Base-by-base conservation (phyloP, 257 asterid genomes). In the Scutellaria galericulata region DNA sequence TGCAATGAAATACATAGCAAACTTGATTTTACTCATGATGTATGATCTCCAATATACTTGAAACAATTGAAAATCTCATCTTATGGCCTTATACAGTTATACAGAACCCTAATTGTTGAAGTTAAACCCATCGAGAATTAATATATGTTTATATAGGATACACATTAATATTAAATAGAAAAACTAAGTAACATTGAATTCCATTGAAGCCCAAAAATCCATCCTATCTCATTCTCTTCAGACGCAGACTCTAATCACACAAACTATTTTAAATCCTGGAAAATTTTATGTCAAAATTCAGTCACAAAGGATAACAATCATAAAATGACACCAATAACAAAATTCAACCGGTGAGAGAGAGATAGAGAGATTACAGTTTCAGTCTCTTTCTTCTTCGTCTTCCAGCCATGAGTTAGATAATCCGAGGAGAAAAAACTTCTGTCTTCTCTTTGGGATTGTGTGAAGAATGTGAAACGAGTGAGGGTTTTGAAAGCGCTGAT, bases 371-470 rank as follows among this genome's bases (percentile, higher is more conserved):
- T 84, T 65, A 87, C 96, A 74, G 70, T 77, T 77, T 83, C 78
- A 85, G 37, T 31, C 37, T 63, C 69, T 75, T 84, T 57, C 84
- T 85, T 51, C 86, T 68, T 69, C 86, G 80, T 14, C 88, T 75
- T 7, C 84, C 89, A 61, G 87, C 83, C 93, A 85, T 87, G 67
- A 62, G 53, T 45, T 47, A 11, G 9, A 50, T 31, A 4, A 31
- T 31, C 3, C 37, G 37, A 31, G 37, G 5, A 31, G 37, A 31
- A 31, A 31, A 31, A 31, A 3, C 37, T 4, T 31, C 27, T n/a
- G 37, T 31, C 5, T 31, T 31, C 5, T 31, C 5, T 31, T 31
- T 3, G 37, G 2, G 5, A 31, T 31, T 3, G 27, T 24, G 27
- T 24, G 27, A 2, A 2, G 27, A 1, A 3, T 31, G 37, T 1